Conservation (phyloP, 1,139 yeast genomes). For the Yamadazyma diddensiae region DNA sequence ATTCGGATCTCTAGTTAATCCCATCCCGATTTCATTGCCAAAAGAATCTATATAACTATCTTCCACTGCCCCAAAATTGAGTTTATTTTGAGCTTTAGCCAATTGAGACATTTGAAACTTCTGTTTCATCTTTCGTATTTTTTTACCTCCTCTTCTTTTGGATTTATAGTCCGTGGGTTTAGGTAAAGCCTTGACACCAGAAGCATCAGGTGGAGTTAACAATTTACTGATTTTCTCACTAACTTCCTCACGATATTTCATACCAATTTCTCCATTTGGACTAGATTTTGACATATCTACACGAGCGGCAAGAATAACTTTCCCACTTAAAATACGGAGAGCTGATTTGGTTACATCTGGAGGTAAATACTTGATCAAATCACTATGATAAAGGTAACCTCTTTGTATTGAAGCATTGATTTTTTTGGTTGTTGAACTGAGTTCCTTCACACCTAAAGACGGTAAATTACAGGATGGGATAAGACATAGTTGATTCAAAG, state of each 20-base stretch:
- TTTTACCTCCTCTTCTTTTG: conserved; percentile 83
- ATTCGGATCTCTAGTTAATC: conserved; percentile 57
- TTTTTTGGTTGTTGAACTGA: conserved; percentile 33
- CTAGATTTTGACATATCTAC: conserved; percentile 55
- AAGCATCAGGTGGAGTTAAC: conserved; percentile 72
- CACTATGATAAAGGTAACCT: conserved; percentile 61
- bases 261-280: conserved; percentile 57
- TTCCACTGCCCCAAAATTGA: conserved; percentile 78
- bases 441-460: conserved; percentile 65
- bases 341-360: conserved; percentile 65
- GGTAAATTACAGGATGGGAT: conserved; percentile 86
- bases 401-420: conserved; percentile 47
- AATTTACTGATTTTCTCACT: conserved; percentile 64
- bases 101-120: conserved; percentile 78
- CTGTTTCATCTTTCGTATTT: conserved; percentile 77
- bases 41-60: conserved; percentile 58
- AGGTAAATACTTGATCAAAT: conserved; percentile 53
- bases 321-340: conserved; percentile 76
- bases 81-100: conserved; percentile 78
- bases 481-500: conserved; percentile 61
- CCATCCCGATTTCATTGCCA: conserved; percentile 83
- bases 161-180: conserved; percentile 76
- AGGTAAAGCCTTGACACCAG: conserved; percentile 73
- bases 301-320: conserved; percentile 79
- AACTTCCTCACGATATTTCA: conserved; percentile 57